Percentiles rank a stretch among this genome's conserved stretches.
Conservation (phyloP, 2,329 filamentous ascomycete genomes). For the Aureobasidium mangrovei region DNA sequence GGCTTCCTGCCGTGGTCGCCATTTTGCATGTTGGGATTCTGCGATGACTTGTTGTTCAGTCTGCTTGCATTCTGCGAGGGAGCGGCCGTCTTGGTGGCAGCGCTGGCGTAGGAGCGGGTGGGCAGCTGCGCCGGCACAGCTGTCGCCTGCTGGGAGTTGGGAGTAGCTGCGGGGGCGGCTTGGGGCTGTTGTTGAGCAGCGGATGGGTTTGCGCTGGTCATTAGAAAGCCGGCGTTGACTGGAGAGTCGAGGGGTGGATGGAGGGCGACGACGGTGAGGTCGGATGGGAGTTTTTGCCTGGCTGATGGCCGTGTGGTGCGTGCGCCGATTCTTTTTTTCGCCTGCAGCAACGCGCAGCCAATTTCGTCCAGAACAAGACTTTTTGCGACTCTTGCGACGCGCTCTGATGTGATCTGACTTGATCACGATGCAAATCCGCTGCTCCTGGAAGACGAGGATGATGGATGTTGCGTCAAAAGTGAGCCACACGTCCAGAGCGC, state of each 20-base stretch:
- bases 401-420: neutral
- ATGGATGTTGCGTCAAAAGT: too few relatives aligned
- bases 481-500: neutral
- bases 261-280: conserved; percentile 16
- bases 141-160: conserved; percentile 43
- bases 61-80: conserved; percentile 57
- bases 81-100: conserved; percentile 48
- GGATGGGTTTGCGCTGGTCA: conserved; percentile 52
- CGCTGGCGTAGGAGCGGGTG: conserved; percentile 53
- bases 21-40: conserved; percentile 32
- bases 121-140: conserved; percentile 49
- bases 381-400: neutral
- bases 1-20: conserved; percentile 71
- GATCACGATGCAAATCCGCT: neutral
- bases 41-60: conserved; percentile 69
- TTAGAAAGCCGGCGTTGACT: conserved; percentile 35
- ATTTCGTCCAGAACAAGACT: too few relatives aligned
- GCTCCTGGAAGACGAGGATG: neutral
- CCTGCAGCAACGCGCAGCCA: neutral
- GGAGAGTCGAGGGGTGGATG: conserved; percentile 13
- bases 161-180: conserved; percentile 40
- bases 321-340: conserved; percentile 9
- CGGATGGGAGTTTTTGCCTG: conserved; percentile 16
- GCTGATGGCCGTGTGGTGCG: conserved; percentile 5
- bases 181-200: conserved; percentile 39